Evolutionary conservation across 257 asterid genomes (phyloP).

Genomic region (Dorcoceras hygrometricum): DNA sequence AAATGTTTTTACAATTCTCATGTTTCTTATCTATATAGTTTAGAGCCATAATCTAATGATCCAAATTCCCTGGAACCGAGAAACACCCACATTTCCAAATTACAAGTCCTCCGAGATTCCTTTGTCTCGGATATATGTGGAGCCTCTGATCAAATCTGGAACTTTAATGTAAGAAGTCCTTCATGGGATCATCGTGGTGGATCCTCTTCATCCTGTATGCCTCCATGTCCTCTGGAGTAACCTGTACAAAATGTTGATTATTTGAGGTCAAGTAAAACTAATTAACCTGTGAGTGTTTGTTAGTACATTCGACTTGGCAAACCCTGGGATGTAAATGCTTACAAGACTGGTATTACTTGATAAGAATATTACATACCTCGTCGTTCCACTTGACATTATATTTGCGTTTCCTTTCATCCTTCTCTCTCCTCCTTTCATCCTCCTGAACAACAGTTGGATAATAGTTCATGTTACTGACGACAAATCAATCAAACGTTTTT

Average conservation of each 20-base stretch:
- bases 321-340: too few species aligned
- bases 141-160: background rate
- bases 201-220: constrained; percentile 79
- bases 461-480: background rate
- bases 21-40: background rate
- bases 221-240: constrained; percentile 77
- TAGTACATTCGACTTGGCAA: too few species aligned
- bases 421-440: constrained; percentile 73
- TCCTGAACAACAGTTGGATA: constrained; percentile 42
- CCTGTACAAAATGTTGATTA: constrained; percentile 29
- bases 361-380: constrained; percentile 46
- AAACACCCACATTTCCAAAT: background rate
- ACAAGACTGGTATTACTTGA: too few species aligned
- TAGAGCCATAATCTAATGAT: background rate
- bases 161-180: constrained; percentile 53
- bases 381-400: constrained; percentile 87
- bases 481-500: too few species aligned
- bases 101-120: background rate
- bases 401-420: constrained; percentile 87
- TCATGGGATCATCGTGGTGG: constrained; percentile 86
- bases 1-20: background rate
- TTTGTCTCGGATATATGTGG: background rate
- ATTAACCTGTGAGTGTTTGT: too few species aligned
- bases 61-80: background rate
- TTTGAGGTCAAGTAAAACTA: too few species aligned